These are phyloP conservation scores for Tephrocybe sp. DNA, from an alignment of 768 basidiomycete species.

Conservation along the genomic window DNA sequence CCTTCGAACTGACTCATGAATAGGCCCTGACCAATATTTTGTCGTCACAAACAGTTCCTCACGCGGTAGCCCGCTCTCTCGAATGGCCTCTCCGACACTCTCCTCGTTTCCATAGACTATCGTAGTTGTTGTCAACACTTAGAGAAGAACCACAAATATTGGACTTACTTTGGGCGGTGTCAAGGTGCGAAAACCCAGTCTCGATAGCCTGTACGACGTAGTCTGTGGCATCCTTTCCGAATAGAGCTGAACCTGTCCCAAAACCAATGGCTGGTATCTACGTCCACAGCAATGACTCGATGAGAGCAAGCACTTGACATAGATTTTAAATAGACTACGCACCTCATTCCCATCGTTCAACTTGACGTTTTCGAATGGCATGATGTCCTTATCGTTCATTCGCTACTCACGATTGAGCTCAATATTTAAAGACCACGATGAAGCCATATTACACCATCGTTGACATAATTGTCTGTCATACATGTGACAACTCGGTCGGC, in stretches of 20 bases:
- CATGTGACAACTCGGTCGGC: no score
- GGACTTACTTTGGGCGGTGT: constrained; percentile 21
- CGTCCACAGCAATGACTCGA: background rate
- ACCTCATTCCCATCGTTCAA: constrained; percentile 18
- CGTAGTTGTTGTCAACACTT: background rate
- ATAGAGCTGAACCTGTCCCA: constrained; percentile 14
- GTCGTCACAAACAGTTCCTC: constrained; percentile 51
- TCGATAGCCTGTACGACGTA: constrained; percentile 17
- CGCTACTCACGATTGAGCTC: background rate
- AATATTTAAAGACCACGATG: background rate
- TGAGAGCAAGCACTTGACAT: background rate
- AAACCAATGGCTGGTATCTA: constrained; percentile 19
- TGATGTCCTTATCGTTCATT: background rate
- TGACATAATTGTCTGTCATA: background rate
- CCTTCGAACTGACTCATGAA: constrained; percentile 37
- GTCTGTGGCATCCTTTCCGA: constrained; percentile 8
- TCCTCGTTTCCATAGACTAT: constrained; percentile 36
- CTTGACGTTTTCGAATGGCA: constrained; percentile 13
- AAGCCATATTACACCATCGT: background rate
- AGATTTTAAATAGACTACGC: background rate
- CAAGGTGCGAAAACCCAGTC: constrained; percentile 19
- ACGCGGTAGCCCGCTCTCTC: constrained; percentile 44
- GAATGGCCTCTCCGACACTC: constrained; percentile 39
- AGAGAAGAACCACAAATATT: background rate
- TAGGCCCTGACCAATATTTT: constrained; percentile 45